Percentiles rank a stretch among this genome's conserved stretches.
Conservation (phyloP, 139 green algal genomes). For the Ettlia oleoabundans region DNA sequence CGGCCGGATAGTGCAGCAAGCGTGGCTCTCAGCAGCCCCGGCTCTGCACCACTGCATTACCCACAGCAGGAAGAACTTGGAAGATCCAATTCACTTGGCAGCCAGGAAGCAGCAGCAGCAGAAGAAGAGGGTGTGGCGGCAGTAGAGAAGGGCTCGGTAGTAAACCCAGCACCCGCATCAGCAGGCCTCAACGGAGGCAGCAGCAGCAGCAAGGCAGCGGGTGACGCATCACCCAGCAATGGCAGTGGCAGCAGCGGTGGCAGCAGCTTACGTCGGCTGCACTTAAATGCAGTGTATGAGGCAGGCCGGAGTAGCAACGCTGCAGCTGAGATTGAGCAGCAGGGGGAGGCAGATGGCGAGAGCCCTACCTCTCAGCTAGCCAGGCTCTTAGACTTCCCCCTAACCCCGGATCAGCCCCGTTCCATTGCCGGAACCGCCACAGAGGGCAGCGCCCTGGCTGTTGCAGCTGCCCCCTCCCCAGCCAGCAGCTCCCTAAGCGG, state of each 20-base stretch:
- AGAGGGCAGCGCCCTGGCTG: background rate
- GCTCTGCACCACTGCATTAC: background rate
- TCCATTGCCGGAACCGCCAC: background rate
- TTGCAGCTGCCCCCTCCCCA: too few relatives aligned
- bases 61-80: background rate
- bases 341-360: background rate
- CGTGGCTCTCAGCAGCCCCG: slow-evolving; percentile 9
- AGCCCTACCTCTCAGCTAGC: slow-evolving; percentile 18
- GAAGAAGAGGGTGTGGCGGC: too few relatives aligned
- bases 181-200: too few relatives aligned
- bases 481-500: background rate
- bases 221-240: background rate
- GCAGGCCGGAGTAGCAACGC: background rate
- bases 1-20: background rate
- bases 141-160: background rate
- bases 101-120: background rate
- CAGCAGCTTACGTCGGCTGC: background rate
- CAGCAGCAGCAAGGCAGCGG: background rate
- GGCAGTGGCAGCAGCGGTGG: background rate
- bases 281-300: background rate
- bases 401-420: background rate
- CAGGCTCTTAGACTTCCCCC: slow-evolving; percentile 10
- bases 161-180: background rate
- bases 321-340: background rate
- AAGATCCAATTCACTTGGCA: too few relatives aligned